Evolutionary conservation across 306 rosid species (phyloP), one percentile per base, ranked within the genome.

Genomic region (Cucumis hystrix): DNA sequence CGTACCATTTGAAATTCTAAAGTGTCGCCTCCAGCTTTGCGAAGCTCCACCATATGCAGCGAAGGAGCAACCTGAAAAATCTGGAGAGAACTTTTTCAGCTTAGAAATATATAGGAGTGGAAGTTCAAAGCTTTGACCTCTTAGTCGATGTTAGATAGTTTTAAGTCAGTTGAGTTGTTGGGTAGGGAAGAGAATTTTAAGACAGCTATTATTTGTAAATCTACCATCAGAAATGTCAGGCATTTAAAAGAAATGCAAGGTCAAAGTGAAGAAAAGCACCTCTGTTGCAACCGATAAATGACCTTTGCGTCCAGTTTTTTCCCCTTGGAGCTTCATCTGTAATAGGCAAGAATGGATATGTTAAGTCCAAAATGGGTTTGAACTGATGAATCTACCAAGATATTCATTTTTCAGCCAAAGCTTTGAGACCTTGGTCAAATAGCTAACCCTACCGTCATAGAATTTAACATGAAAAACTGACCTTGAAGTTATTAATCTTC

Each of bases 41-140:
- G 96, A 59, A 95, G 78, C 88, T 95, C 96, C 77, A 95, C 98
- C 92, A 95, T 89, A 85, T 88, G 88, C 73, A 95, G 85, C 15
- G 93, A 90, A 74, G 98, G 98, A 33, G 96, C 98, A 79, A 95
- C 92, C 92, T 95, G 96, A 80, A 87, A 89, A 74, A 95, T 83
- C 98, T 95, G 88, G 28, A 79, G 73, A 82, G 74, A 47, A 35
- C 60, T 65, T 21, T 25, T 23, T 52, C 2, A 52, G 57, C 7
- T 16, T 2, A 52, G 8, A 0, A 52, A 16, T 16, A 52, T 17
- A 0, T 6, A 3, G 57, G 20, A 43, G 8, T 0, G 57, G 54
- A 17, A 12, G 54, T 47, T 47, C 54, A 47, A 47, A 47, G 5
- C 16, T 47, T 1, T 47, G 16, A 47, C 6, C 54, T 47, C 54